Evolutionary conservation across 441 rosid species (phyloP).

Genomic region (Euphorbia schlechtendalii): DNA sequence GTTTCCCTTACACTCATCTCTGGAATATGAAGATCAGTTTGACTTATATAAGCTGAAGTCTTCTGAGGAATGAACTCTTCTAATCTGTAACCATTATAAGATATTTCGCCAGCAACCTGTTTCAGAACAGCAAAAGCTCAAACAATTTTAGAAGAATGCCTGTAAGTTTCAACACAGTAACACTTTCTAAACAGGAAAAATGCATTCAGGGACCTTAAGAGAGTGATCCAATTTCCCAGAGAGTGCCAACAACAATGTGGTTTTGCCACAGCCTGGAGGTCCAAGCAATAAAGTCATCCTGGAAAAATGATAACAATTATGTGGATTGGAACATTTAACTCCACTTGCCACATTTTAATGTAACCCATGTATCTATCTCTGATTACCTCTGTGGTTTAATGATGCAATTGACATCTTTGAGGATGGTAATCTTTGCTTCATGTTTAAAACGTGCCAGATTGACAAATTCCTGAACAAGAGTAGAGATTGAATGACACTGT

Average conservation of each 20-base stretch:
- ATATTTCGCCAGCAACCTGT: conserved; percentile 42
- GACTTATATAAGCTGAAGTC: conserved; percentile 48
- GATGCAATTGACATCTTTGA: conserved; percentile 34
- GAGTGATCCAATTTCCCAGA: conserved; percentile 44
- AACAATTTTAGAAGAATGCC: neutral
- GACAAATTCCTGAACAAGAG: conserved; percentile 15
- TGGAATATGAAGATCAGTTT: conserved; percentile 44
- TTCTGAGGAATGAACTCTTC: conserved; percentile 45
- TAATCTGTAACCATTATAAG: conserved; percentile 38
- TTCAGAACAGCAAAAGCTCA: neutral
- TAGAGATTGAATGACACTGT: too few relatives aligned
- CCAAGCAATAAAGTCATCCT: conserved; percentile 66
- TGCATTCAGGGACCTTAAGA: conserved; percentile 38
- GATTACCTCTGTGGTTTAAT: conserved; percentile 37
- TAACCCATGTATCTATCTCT: neutral
- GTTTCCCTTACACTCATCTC: conserved; percentile 65
- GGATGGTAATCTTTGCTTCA: conserved; percentile 27
- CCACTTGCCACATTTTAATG: neutral
- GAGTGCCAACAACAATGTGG: conserved; percentile 47
- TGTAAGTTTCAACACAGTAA: neutral
- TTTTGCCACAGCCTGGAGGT: conserved; percentile 75
- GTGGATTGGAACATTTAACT: neutral
- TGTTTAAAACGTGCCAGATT: conserved; percentile 21
- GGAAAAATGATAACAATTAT: conserved; percentile 1
- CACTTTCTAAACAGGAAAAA: too few relatives aligned